These are phyloP conservation scores for Pythium pectinolyticum DNA, from an alignment of 352 stramenopile genomes.

Conservation along the genomic window DNA sequence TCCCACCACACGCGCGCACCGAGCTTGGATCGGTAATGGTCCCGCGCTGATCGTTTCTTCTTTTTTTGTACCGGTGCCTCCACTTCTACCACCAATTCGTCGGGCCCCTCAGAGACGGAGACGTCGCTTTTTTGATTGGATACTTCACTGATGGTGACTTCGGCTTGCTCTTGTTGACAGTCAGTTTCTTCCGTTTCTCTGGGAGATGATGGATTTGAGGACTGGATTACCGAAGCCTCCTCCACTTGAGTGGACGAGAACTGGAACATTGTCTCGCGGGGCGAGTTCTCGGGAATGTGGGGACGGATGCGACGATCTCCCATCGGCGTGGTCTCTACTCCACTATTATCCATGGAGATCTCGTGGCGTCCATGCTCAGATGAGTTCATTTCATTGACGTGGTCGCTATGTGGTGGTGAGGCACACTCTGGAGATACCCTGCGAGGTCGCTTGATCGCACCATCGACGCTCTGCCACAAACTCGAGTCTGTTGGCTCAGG, in stretches of 20 bases:
- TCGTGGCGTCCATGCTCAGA: too few relatives aligned
- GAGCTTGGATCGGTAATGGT: constrained; percentile 48
- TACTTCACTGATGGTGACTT: too few relatives aligned
- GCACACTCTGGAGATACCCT: background rate
- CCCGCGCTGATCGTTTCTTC: constrained; percentile 24
- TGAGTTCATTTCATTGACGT: too few relatives aligned
- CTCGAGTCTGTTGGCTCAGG: background rate
- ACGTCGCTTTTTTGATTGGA: background rate
- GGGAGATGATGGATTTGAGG: too few relatives aligned
- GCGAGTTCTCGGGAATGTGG: background rate
- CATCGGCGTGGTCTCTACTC: background rate
- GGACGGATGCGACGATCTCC: background rate
- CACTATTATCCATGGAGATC: too few relatives aligned
- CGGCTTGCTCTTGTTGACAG: too few relatives aligned
- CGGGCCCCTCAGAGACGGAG: too few relatives aligned
- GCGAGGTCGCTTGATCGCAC: background rate
- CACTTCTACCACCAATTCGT: background rate
- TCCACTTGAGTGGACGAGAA: constrained; percentile 11
- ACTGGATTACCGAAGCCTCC: too few relatives aligned
- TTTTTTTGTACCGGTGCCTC: background rate
- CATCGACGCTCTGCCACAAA: background rate
- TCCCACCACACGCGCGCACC: constrained; percentile 70
- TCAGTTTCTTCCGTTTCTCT: too few relatives aligned
- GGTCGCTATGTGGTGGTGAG: background rate
- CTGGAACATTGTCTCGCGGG: background rate